Evolutionary conservation across 441 rosid species (phyloP).

Genomic region (Gossypium laxum): DNA sequence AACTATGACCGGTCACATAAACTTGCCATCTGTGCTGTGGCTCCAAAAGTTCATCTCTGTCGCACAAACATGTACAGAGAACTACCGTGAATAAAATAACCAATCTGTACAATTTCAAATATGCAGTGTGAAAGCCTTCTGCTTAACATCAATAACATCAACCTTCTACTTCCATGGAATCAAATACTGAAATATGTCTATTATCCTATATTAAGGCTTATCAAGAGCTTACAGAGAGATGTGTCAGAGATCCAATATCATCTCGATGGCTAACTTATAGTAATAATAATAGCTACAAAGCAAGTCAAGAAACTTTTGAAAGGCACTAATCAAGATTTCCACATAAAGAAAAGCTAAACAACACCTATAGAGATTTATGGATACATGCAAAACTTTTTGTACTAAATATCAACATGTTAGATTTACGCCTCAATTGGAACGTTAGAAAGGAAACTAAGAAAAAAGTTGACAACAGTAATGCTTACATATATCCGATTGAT

Average conservation of each 20-base stretch:
- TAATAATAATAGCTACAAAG: not conserved
- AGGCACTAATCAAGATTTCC: not conserved
- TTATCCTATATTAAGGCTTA: not conserved
- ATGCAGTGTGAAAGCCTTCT: not conserved
- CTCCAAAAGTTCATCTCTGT: conserved; percentile 51
- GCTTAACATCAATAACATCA: not conserved
- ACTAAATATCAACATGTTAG: not conserved
- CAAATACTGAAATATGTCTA: not conserved
- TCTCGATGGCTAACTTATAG: not conserved
- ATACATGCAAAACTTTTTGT: not conserved
- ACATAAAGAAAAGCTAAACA: not conserved
- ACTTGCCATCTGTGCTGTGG: conserved; percentile 58
- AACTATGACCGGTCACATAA: conserved; percentile 91
- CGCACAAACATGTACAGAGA: conserved; percentile 9
- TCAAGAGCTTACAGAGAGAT: not conserved
- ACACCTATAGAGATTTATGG: not conserved
- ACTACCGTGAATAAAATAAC: not conserved
- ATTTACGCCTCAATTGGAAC: not conserved
- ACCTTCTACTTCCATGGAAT: conserved; percentile 1
- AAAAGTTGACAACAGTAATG: conserved; percentile 15
- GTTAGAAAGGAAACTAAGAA: not conserved
- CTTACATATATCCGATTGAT: conserved; percentile 59
- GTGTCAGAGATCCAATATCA: not conserved
- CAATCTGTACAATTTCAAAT: not conserved
- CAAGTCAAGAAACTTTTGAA: not conserved